These are phyloP conservation scores for Aureobasidium sp. DNA, from an alignment of 2,329 filamentous ascomycete genomes.

Conservation along the genomic window DNA sequence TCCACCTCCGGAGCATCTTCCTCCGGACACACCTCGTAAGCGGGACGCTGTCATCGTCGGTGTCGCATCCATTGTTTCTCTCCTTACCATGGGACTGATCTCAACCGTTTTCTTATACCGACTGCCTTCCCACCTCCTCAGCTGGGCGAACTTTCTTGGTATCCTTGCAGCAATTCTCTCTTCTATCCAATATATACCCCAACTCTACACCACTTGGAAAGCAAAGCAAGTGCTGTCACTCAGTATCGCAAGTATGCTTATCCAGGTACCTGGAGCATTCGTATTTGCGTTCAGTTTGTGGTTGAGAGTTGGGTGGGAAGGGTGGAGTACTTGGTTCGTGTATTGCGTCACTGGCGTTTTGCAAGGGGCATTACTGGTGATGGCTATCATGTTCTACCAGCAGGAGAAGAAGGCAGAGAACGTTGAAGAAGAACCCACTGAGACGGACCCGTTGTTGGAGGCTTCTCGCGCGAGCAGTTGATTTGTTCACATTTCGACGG, in stretches of 20 bases:
- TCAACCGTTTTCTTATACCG: slow-evolving; percentile 72
- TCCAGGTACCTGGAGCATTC: slow-evolving; percentile 94
- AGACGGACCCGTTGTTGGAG: slow-evolving; percentile 11
- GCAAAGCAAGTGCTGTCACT: slow-evolving; percentile 90
- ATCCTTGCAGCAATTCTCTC: slow-evolving; percentile 82
- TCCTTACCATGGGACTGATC: slow-evolving; percentile 72
- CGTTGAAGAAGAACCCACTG: slow-evolving; percentile 16
- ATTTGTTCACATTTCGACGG: too few species aligned
- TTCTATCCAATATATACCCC: slow-evolving; percentile 91
- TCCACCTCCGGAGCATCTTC: slow-evolving; percentile 48
- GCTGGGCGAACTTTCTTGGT: slow-evolving; percentile 89
- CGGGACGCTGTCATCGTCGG: slow-evolving; percentile 83
- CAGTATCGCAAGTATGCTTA: slow-evolving; percentile 98
- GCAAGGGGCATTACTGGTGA: slow-evolving; percentile 81
- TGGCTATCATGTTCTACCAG: slow-evolving; percentile 79
- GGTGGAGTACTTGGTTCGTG: slow-evolving; percentile 97
- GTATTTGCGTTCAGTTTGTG: slow-evolving; percentile 85
- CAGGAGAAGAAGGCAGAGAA: slow-evolving; percentile 11
- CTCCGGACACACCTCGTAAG: slow-evolving; percentile 61
- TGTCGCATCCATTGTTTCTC: slow-evolving; percentile 76
- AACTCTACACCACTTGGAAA: slow-evolving; percentile 92
- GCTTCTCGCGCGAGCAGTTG: not conserved
- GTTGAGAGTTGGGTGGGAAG: slow-evolving; percentile 76
- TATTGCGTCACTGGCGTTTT: slow-evolving; percentile 87
- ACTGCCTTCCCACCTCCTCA: slow-evolving; percentile 69